Evolutionary conservation across 2,329 filamentous ascomycete genomes (phyloP).

Genomic region (Diaporthe sp.): DNA sequence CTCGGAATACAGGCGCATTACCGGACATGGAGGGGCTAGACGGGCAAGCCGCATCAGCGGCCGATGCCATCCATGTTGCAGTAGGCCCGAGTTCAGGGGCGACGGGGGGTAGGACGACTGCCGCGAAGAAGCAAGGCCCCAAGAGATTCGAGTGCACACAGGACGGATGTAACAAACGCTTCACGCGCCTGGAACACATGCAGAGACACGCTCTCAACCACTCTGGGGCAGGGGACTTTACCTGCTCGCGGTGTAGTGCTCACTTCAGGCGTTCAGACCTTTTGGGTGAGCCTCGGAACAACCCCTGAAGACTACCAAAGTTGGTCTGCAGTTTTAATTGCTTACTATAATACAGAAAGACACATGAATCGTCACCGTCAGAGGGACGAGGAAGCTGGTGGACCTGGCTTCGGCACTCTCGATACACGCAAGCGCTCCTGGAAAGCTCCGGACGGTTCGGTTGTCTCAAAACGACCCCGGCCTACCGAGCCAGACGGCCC

Average conservation of each 20-base stretch:
- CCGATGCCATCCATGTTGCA: constrained; percentile 22
- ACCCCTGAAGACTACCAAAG: background rate
- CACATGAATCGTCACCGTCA: constrained; percentile 66
- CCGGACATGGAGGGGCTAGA: constrained; percentile 23
- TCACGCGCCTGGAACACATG: constrained; percentile 68
- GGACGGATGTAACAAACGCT: constrained; percentile 61
- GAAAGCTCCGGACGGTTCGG: constrained; percentile 63
- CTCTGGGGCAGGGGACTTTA: constrained; percentile 57
- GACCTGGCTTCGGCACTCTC: constrained; percentile 58
- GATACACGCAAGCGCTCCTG: constrained; percentile 67
- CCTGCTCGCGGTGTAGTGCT: constrained; percentile 67
- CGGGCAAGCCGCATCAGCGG: background rate
- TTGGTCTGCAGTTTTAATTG: too few relatives aligned
- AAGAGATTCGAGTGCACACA: constrained; percentile 50
- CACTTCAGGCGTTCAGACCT: constrained; percentile 71
- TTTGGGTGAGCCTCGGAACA: constrained; percentile 54
- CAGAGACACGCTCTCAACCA: constrained; percentile 69
- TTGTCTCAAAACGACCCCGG: constrained; percentile 56
- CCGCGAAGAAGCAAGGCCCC: constrained; percentile 27
- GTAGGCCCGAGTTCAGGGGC: background rate
- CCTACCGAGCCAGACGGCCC: constrained; percentile 18
- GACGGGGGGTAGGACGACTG: background rate
- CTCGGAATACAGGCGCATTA: background rate
- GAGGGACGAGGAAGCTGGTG: constrained; percentile 66
- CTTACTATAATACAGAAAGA: constrained; percentile 55